A percentile compares a stretch with the other conserved stretches of the same genome.
Conservation (phyloP, 2,329 filamentous ascomycete species). For the Nothophaeocryptopus gaeumannii region DNA sequence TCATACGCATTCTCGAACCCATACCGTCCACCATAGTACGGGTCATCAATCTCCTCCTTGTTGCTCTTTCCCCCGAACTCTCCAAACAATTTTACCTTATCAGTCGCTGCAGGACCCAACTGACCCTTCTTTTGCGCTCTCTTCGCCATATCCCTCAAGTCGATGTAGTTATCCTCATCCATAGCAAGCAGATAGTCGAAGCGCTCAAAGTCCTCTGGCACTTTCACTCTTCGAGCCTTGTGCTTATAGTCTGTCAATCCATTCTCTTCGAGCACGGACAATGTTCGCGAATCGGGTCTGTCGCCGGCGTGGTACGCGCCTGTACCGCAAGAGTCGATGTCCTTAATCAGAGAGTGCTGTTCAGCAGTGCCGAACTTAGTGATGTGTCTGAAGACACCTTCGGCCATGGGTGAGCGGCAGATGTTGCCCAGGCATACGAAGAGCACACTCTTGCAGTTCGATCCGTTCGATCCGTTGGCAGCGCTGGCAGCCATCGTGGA, state of each 20-base stretch:
- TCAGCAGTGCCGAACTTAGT: constrained; percentile 53
- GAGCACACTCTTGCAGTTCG: constrained; percentile 53
- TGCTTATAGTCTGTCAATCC: constrained; percentile 77
- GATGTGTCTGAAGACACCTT: constrained; percentile 81
- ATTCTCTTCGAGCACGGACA: constrained; percentile 65
- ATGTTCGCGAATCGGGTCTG: constrained; percentile 76
- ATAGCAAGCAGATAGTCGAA: constrained; percentile 97
- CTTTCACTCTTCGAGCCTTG: constrained; percentile 67
- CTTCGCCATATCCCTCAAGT: constrained; percentile 61
- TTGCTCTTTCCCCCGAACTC: constrained; percentile 62
- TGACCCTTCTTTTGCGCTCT: constrained; percentile 47
- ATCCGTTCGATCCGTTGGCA: not conserved
- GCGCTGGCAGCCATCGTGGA: constrained; percentile 20
- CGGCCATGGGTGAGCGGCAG: constrained; percentile 88
- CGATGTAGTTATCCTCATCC: constrained; percentile 77
- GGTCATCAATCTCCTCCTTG: constrained; percentile 72
- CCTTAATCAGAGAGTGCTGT: constrained; percentile 54
- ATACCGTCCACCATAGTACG: constrained; percentile 82
- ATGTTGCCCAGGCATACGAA: constrained; percentile 98
- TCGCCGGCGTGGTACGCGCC: constrained; percentile 80
- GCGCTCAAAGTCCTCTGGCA: constrained; percentile 67
- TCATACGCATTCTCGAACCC: constrained; percentile 86
- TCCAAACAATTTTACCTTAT: constrained; percentile 65
- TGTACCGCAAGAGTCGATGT: constrained; percentile 87
- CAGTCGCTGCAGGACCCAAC: constrained; percentile 34